phyloP scores from a whole-genome alignment of 371 early-diverging fungal species.

The Saksenaea vasiformis region DNA sequence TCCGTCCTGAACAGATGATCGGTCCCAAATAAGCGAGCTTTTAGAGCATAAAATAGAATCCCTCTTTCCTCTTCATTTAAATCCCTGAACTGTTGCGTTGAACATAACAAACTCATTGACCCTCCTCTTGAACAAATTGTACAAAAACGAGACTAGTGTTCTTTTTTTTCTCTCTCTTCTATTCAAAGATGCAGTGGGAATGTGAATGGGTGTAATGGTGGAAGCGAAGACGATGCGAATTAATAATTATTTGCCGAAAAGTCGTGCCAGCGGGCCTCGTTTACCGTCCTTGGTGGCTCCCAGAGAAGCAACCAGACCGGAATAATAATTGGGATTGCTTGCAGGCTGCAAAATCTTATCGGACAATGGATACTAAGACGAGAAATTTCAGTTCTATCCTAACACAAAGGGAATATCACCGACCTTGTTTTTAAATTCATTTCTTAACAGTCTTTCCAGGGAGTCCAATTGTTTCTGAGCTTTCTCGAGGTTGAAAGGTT shows the following conservation, averaged over 20 bases:
- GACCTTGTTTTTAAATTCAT: constrained; percentile 61
- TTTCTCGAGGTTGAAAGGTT: constrained; percentile 35
- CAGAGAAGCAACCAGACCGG: constrained; percentile 50
- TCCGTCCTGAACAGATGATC: constrained; percentile 85
- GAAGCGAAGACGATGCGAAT: not conserved
- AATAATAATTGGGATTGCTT: constrained; percentile 64
- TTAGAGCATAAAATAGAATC: not conserved
- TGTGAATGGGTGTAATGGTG: not conserved
- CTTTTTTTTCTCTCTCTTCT: not conserved
- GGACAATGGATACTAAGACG: constrained; percentile 55
- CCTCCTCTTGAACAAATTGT: not conserved
- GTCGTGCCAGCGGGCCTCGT: constrained; percentile 32
- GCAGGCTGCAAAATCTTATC: constrained; percentile 58
- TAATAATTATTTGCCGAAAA: not conserved
- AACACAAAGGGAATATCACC: not conserved
- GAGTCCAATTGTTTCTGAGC: constrained; percentile 52
- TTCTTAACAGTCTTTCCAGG: constrained; percentile 49
- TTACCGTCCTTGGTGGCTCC: constrained; percentile 50
- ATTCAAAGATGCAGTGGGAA: not conserved
- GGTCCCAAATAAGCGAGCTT: constrained; percentile 32
- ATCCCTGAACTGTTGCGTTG: constrained; percentile 1
- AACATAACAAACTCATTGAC: not conserved
- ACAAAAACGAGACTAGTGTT: not conserved
- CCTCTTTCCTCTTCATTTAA: not conserved
- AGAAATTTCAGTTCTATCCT: not conserved